Base-by-base conservation (phyloP, 2,329 filamentous ascomycete species). In the Paradendryphiella salina region DNA sequence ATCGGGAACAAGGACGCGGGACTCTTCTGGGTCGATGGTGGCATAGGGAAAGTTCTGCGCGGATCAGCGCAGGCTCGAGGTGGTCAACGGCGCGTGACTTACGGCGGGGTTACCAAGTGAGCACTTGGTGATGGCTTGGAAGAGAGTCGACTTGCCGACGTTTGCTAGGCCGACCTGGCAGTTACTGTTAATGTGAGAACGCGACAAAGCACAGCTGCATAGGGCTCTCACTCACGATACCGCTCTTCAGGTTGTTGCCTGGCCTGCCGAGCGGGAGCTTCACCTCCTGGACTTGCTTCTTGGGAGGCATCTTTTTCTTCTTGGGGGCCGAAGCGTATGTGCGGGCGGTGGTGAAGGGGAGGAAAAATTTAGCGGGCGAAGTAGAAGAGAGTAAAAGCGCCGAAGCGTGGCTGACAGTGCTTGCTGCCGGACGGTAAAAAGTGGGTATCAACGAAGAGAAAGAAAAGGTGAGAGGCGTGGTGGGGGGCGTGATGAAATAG, bases 61-160 rank as follows among this genome's bases (percentile, higher is more conserved):
- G 63, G 60, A 64, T 68, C 48, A 54, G 51, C 39, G 41, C 41
- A 46, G 31, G 20, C 15, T 32, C 21, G 3, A 11, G 6, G 34
- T 23, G 7, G 18, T 13, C 11, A 14, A 15, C 15, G 36, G 43
- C 29, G 53, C 10, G 50, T 54, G 46, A 82, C 85, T 77, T 82
- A 90, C 87, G 80, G 94, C 94, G 69, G 95, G 95, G 81, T 97
- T 99, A 79, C 95, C 94, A 70, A 99, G 87, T 62, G 86, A 85
- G 77, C 88, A 96, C 82, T 96, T 97, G 74, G 94, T 99, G 78
- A 99, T 96, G 73, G 94, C 91, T 82, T 99, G 95, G 85, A 99
- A 99, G 69, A 99, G 86, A 28, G 95, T 99, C 63, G 94, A 99
- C 82, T 99, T 99, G 77, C 94, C 94, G 67, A 99, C 95, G 77